Base-by-base conservation (phyloP, 352 stramenopile genomes). In the Phytophthora palmivora region DNA sequence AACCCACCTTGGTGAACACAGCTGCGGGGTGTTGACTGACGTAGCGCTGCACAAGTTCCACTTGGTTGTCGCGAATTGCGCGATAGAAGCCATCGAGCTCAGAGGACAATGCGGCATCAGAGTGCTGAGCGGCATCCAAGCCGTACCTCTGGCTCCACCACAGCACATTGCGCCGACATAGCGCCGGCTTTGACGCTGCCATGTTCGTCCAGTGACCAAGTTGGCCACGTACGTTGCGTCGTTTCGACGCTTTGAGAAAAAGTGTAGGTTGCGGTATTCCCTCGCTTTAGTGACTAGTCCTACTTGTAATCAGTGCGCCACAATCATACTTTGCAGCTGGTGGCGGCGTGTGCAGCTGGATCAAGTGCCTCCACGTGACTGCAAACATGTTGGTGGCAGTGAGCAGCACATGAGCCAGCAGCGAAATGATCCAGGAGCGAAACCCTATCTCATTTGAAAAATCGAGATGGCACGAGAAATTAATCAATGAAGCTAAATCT, bases 1-100 rank as follows among this genome's bases (percentile, higher is more conserved):
- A 24, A 41, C 54, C 45, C 44, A 86, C 74, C 72, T 86, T 86
- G 24, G 61, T 70, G 72, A 77, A 68, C 22, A 72, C 45, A 47
- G 63, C 55, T n/a, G 68, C 45, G 2, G 77, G 72, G 22, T 72
- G 54, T n/a, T 44, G n/a, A 28, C 47, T 34, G 18, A 84, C 48
- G 19, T 64, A 51, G 14, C 39, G 38, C 46, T 67, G 45, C 32
- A 82, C 71, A 12, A 43, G 46, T 10, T 72, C 56, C 12, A 73
- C 47, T 16, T 58, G 42, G 41, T 81, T 84, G 28, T 72, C 63
- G 11, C 67, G 70, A 43, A 87, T 84, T 26, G 70, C 63, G 10
- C 74, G 33, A 8, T 68, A 82, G 22, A 84, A 69, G 19, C 7
- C 41, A 34, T 51, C 46, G 32, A 58, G 15, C 12, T 12, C 19